Percentiles rank a stretch among this genome's conserved stretches.
These are phyloP conservation scores for Cladophialophora immunda DNA, from an alignment of 2,329 filamentous ascomycete species.

Conservation along the genomic window DNA sequence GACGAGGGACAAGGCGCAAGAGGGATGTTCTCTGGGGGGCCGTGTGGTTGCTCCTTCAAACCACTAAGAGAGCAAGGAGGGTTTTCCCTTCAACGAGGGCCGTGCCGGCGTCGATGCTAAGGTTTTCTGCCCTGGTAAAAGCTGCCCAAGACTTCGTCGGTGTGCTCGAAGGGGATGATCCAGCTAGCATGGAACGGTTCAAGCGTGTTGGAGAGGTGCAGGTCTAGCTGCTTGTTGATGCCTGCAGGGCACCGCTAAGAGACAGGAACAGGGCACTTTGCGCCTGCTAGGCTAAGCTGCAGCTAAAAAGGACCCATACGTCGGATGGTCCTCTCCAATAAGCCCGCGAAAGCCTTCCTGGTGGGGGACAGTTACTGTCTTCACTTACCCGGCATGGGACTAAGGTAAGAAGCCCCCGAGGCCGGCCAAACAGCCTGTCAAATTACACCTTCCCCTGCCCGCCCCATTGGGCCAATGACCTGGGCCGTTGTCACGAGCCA, in stretches of 20 bases:
- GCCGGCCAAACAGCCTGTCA: conserved; percentile 17
- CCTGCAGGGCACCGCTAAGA: conserved; percentile 28
- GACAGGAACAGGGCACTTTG: conserved; percentile 12
- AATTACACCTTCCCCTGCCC: conserved; percentile 21
- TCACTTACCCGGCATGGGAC: neutral
- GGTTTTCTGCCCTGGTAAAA: conserved; percentile 15
- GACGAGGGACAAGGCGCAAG: conserved; percentile 26
- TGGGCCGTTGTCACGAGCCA: conserved; percentile 9
- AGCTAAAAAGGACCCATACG: conserved; percentile 13
- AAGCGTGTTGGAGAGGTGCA: conserved; percentile 21
- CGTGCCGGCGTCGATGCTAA: conserved; percentile 34
- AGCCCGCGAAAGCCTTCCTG: neutral
- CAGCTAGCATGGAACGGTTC: conserved; percentile 25
- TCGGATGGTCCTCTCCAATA: conserved; percentile 10
- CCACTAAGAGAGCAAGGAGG: conserved; percentile 3
- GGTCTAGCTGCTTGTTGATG: conserved; percentile 21
- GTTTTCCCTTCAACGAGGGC: conserved; percentile 24
- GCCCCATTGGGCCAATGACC: conserved; percentile 6
- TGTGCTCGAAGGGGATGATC: neutral
- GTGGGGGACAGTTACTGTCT: neutral
- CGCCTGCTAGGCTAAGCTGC: conserved; percentile 12
- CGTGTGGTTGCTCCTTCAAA: conserved; percentile 5
- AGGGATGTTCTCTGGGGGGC: conserved; percentile 14
- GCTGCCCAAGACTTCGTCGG: conserved; percentile 18
- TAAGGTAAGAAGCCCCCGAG: neutral